Evolutionary conservation across 768 basidiomycete species (phyloP), one percentile per base, ranked within the genome.

Genomic region (Tylopilus sp.): DNA sequence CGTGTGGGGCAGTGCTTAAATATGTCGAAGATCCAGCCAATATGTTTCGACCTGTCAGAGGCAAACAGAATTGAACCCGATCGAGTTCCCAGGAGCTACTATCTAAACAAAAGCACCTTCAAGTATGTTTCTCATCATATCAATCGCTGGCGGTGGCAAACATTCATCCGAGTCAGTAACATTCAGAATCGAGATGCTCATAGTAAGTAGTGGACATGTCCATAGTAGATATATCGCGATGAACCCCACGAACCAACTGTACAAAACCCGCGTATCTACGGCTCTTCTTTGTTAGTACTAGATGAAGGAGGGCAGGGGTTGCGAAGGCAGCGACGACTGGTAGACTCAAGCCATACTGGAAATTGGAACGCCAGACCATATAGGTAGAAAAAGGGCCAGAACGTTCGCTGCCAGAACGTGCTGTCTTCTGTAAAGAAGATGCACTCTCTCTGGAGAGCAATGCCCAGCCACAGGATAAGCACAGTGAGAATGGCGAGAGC

Each of bases 391-490:
- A 63, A 21, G 4, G 68, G 66, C 66, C 66, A 69, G 5, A 50
- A 47, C 6, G 40, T 9, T 20, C 68, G 57, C 21, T 18, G 48
- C 39, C 51, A 52, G 40, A 52, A 13, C 12, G 30, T n/a, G 23
- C 54, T 57, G 15, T 50, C 38, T 12, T 9, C 13, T 11, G 42
- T 46, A 42, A 54, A 43, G 50, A 68, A 56, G 5, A 4, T 3
- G 10, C 50, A 60, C 2, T 58, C 44, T 42, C 35, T 51, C n/a
- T 81, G 81, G 57, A 79, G 74, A 4, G 80, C 74, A 18, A 82
- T 69, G 17, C 76, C 73, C 17, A 82, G 56, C 81, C 81, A 85
- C 30, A 77, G 67, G 8, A 79, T 80, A 8, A 72, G 36, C 17
- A 75, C 13, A 0, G 82, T 84, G 31, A 85, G 67, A 0, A 71